Base-by-base conservation (phyloP, 1,284 basidiomycete genomes). In the Termitomyces sp. region DNA sequence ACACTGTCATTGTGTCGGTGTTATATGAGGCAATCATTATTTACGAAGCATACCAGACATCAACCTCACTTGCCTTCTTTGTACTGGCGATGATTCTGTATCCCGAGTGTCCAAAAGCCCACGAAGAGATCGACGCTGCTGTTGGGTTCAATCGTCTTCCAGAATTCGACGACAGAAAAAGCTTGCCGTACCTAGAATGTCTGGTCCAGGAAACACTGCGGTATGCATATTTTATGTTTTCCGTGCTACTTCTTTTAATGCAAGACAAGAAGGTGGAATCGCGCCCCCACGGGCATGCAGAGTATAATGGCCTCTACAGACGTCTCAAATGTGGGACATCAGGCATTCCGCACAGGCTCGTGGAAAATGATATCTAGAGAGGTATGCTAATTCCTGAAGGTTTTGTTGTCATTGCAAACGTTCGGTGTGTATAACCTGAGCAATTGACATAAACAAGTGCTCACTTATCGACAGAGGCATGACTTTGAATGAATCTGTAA, bases 361-460 rank as follows among this genome's bases (percentile, higher is more conserved):
- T 63, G 33, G 57, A 65, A 39, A 65, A 67, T 34, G 65, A 67
- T 45, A 51, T 62, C 12, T 69, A 68, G 50, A 62, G 63, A 34
- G 66, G 62, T 3, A 67, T 67, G 62, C 62, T 65, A 40, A 70
- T 70, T n/a, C 68, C 67, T 13, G 55, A 52, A 33, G 58, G 54
- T 7, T 56, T 67, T 15, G 51, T 64, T 21, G 52, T 70, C 9
- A 61, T 70, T 21, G 60, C 62, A 0, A 70, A 70, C 31, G 44
- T 50, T 30, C 47, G 58, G 58, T 53, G 31, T 12, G 47, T 42
- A 5, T 1, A 28, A n/a, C n/a, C 24, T 44, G 33, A 9, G n/a
- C 26, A 13, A 9, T 5, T 3, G 19, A n/a, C 4, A 13, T 5
- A 26, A n/a, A 19, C 30, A 21, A 34, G 12, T 7, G 17, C 34